phyloP scores from a whole-genome alignment of 208 protist species.

The Trichomonas tenax region DNA sequence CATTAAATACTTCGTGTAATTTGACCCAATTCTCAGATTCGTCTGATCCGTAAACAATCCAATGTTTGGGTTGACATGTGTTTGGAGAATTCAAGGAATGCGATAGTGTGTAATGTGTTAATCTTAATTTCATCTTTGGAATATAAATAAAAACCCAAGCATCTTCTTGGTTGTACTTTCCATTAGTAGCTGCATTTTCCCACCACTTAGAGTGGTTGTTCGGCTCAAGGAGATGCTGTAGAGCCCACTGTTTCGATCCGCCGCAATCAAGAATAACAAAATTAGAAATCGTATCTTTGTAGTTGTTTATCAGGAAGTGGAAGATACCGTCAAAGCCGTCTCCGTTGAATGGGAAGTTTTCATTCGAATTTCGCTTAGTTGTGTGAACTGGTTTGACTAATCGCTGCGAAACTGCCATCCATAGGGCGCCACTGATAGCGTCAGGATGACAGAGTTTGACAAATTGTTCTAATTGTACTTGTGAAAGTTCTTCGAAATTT shows the following conservation, averaged over 20 bases:
- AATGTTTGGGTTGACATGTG: not conserved
- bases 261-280: not conserved
- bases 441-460: not conserved
- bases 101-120: not conserved
- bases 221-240: not conserved
- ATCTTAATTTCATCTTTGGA: not conserved
- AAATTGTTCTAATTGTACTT: not conserved
- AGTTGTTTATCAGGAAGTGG: not conserved
- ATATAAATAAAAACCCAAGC: not conserved
- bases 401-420: not conserved
- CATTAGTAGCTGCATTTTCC: not conserved
- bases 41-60: not conserved
- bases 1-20: not conserved
- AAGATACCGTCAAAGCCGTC: not conserved
- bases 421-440: not conserved
- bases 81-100: not conserved
- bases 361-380: not conserved
- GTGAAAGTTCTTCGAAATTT: not conserved
- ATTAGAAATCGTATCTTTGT: not conserved
- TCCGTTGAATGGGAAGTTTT: not conserved
- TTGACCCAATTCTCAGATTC: not conserved
- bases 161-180: not conserved
- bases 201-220: not conserved
- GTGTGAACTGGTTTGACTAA: not conserved
- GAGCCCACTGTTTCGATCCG: not conserved